Evolutionary conservation across 345 rosid species (phyloP).

Genomic region (Tarenaya hassleriana): DNA sequence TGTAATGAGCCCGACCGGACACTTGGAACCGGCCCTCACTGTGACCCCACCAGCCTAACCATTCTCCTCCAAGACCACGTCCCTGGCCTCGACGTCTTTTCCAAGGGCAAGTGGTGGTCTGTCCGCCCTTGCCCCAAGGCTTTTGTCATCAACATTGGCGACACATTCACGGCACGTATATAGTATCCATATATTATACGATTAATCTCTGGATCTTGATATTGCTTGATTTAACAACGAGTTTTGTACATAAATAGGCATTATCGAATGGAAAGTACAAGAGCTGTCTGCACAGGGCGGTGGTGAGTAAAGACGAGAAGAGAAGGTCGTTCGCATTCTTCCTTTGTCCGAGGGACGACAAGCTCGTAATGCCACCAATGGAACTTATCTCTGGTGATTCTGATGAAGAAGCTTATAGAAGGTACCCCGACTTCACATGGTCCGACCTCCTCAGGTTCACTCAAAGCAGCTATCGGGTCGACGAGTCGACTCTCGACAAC

Average conservation of each 20-base stretch:
- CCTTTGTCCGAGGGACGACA: conserved; percentile 41
- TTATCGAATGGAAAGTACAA: conserved; percentile 40
- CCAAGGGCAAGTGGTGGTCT: conserved; percentile 31
- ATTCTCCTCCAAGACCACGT: conserved; percentile 51
- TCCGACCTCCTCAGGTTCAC: conserved; percentile 34
- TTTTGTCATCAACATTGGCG: conserved; percentile 53
- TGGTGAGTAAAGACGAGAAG: conserved; percentile 33
- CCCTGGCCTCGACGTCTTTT: conserved; percentile 43
- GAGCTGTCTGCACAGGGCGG: conserved; percentile 45
- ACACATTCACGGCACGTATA: conserved; percentile 44
- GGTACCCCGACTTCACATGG: conserved; percentile 46
- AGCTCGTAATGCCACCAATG: conserved; percentile 33
- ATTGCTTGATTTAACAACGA: no score
- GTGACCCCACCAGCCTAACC: conserved; percentile 32
- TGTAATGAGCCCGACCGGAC: conserved; percentile 37
- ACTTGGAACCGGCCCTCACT: conserved; percentile 50
- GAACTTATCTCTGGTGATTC: conserved; percentile 21
- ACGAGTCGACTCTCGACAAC: conserved; percentile 27
- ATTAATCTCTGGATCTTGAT: no score
- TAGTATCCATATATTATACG: no score
- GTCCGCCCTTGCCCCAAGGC: conserved; percentile 39
- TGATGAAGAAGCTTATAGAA: conserved; percentile 17
- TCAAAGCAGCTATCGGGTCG: conserved; percentile 32
- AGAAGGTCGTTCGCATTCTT: conserved; percentile 42
- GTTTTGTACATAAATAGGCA: conserved; percentile 22